A percentile compares a stretch with the other conserved stretches of the same genome.
Evolutionary conservation across 225 moss, liverwort and hornwort species (phyloP).

Genomic region (Polytrichum formosum): DNA sequence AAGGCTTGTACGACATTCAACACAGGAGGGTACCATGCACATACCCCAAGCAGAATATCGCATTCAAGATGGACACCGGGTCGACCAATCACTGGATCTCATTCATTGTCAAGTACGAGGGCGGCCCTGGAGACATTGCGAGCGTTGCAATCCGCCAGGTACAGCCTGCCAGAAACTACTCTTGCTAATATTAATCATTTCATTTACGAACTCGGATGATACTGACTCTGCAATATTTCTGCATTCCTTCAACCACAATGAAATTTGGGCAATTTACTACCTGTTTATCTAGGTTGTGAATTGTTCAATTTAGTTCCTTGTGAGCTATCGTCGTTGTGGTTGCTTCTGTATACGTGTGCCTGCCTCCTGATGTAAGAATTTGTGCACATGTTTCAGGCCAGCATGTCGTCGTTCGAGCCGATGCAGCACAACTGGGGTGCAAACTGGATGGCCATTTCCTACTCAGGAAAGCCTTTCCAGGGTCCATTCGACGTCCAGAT

Average conservation of each 20-base stretch:
- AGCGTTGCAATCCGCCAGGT: constrained; percentile 19
- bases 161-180: background rate
- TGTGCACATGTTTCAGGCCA: constrained; percentile 10
- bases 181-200: too few relatives aligned
- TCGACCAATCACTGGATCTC: constrained; percentile 37
- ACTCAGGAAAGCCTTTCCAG: constrained; percentile 33
- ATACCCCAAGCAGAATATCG: constrained; percentile 25
- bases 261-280: too few relatives aligned
- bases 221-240: too few relatives aligned
- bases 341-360: too few relatives aligned
- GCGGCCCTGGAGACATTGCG: constrained; percentile 34
- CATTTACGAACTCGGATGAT: too few relatives aligned
- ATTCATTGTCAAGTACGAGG: constrained; percentile 35
- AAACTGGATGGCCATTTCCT: constrained; percentile 34
- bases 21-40: constrained; percentile 44
- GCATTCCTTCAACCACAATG: too few relatives aligned
- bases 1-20: constrained; percentile 23
- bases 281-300: too few relatives aligned
- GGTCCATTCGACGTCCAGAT: constrained; percentile 30
- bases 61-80: constrained; percentile 29
- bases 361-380: too few relatives aligned
- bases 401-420: constrained; percentile 15
- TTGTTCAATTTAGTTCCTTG: too few relatives aligned
- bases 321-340: too few relatives aligned
- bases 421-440: constrained; percentile 41